Conservation (phyloP, 164 flowering plant genomes). For the Echeveria elegans region DNA sequence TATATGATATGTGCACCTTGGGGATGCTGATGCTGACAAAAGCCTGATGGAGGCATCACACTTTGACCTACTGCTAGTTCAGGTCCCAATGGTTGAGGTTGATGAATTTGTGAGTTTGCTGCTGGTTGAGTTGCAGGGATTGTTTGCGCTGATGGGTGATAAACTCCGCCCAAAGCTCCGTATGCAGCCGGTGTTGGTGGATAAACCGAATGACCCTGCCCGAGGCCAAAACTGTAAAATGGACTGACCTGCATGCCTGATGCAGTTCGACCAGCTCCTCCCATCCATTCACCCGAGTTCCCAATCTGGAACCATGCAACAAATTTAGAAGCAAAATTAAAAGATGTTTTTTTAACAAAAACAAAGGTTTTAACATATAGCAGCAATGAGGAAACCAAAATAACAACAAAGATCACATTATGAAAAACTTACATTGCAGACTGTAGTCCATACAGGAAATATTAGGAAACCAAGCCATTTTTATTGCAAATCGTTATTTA, state of each 20-base stretch:
- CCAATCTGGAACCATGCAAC: background rate
- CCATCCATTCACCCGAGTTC: background rate
- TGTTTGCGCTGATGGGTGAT: background rate
- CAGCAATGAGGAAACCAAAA: background rate
- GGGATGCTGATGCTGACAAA: background rate
- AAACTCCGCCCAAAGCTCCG: background rate
- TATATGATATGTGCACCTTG: background rate
- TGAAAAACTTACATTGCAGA: too few species aligned
- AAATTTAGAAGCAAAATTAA: background rate
- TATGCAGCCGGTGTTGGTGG: background rate
- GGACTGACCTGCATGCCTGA: background rate
- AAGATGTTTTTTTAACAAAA: background rate
- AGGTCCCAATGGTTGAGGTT: background rate
- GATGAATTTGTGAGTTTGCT: background rate
- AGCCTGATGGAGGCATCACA: background rate
- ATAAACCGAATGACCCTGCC: too few species aligned
- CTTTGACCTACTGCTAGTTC: constrained; percentile 1
- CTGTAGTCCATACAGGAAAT: too few species aligned
- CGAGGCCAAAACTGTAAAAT: too few species aligned
- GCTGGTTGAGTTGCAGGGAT: background rate
- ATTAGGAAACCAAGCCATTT: too few species aligned
- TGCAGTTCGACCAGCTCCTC: background rate
- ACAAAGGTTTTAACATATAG: background rate
- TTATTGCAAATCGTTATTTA: too few species aligned
- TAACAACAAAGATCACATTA: too few species aligned